Base-by-base conservation (phyloP, 1,284 basidiomycete genomes). In the Fistulinella cinereoalba region DNA sequence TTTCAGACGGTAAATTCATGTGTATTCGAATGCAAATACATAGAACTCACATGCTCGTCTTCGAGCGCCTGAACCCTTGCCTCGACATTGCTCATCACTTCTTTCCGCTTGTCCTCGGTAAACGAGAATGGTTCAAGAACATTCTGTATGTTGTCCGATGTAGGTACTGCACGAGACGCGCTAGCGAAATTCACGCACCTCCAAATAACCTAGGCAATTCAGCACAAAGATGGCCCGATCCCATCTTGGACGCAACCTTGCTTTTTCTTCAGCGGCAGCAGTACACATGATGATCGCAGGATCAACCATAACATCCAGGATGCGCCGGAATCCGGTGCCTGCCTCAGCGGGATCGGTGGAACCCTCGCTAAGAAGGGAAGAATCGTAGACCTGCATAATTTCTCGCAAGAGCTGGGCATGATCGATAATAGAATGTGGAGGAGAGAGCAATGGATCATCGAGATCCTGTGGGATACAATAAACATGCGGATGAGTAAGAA, bases 371-470 rank as follows among this genome's bases (percentile, higher is more conserved):
- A 88, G 71, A 25, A 94, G 74, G 0, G 90, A 92, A 0, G 88
- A 86, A 39, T 90, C 83, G 64, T 95, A 94, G 8, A 97, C 91
- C 0, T 76, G 68, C 78, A 95, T 88, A 55, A 97, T 84, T 62
- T 97, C 92, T 21, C 88, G 83, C 6, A 97, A 74, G 48, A 91
- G 83, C 55, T 91, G 87, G 0, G 80, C 76, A 37, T 93, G 83
- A 56, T 95, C 91, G 36, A 92, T 79, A 22, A 97, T 80, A 0
- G 78, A 71, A 7, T 86, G 70, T 0, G 93, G 92, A 1, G 92
- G 86, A 0, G 85, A 79, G 6, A 95, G 74, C 11, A 84, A 83
- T 1, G 77, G 71, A 52, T 95, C 90, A 37, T 92, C 84, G 5
- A 83, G 74, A 37, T 83, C 81, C 87, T 94, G 55, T 28, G 13